These are phyloP conservation scores for Iberis amara DNA, from an alignment of 441 rosid species.

Conservation along the genomic window DNA sequence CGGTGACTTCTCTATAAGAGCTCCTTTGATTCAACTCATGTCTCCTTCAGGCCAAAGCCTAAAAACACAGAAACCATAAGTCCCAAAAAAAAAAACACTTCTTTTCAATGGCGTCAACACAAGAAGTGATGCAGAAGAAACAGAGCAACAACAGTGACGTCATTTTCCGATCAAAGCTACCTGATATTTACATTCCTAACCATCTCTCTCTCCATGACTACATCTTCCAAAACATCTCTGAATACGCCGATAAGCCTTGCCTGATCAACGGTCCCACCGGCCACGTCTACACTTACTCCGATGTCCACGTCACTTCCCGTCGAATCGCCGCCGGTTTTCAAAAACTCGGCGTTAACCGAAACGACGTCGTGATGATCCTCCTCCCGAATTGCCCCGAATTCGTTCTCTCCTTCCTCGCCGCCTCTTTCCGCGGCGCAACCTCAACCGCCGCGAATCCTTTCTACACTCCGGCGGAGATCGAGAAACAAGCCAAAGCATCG, in stretches of 20 bases:
- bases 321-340: constrained; percentile 33
- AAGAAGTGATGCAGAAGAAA: constrained; percentile 10
- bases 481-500: constrained; percentile 41
- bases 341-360: constrained; percentile 33
- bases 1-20: too few species aligned
- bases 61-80: too few species aligned
- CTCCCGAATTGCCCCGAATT: constrained; percentile 41
- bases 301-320: constrained; percentile 38
- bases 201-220: constrained; percentile 47
- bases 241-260: constrained; percentile 33
- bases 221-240: constrained; percentile 38
- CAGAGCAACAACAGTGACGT: constrained; percentile 28
- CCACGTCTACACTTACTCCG: constrained; percentile 34
- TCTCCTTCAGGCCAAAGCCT: too few species aligned
- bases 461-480: constrained; percentile 42
- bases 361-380: constrained; percentile 45
- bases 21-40: too few species aligned
- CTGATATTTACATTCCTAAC: constrained; percentile 46
- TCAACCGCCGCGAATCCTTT: constrained; percentile 53
- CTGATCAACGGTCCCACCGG: constrained; percentile 45
- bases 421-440: constrained; percentile 38
- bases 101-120: too few species aligned
- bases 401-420: constrained; percentile 45
- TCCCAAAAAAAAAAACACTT: too few species aligned
- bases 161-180: constrained; percentile 51